These are phyloP conservation scores for Dissophora globulifera DNA, from an alignment of 192 early-diverging fungal species.

Conservation along the genomic window DNA sequence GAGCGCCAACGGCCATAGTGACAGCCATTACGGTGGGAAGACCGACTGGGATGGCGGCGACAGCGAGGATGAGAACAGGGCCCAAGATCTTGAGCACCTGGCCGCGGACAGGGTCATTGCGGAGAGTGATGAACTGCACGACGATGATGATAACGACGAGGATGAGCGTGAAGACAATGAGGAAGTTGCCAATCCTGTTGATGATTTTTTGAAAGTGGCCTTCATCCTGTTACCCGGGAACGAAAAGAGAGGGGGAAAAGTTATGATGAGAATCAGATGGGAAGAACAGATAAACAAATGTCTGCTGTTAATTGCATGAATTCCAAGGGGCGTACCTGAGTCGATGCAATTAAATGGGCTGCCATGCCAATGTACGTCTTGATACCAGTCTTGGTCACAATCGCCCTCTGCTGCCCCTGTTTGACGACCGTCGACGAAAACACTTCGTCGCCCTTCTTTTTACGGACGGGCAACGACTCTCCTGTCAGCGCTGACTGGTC, in stretches of 20 bases:
- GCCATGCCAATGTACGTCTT: slow-evolving; percentile 81
- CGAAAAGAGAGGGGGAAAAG: no score
- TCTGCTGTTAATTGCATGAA: not conserved
- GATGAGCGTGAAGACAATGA: slow-evolving; percentile 68
- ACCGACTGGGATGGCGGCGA: slow-evolving; percentile 85
- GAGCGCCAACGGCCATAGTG: slow-evolving; percentile 86
- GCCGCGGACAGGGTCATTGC: slow-evolving; percentile 57
- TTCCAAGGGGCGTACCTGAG: slow-evolving; percentile 46
- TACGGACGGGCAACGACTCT: slow-evolving; percentile 74
- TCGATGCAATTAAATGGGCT: slow-evolving; percentile 74
- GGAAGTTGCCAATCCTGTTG: slow-evolving; percentile 80
- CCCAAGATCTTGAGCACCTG: slow-evolving; percentile 64
- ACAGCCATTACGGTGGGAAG: slow-evolving; percentile 86
- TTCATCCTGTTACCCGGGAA: slow-evolving; percentile 60
- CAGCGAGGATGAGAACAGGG: slow-evolving; percentile 73
- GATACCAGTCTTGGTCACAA: slow-evolving; percentile 77
- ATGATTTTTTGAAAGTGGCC: slow-evolving; percentile 87
- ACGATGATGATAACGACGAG: slow-evolving; percentile 68
- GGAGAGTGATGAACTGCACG: slow-evolving; percentile 55
- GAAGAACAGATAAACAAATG: no score
- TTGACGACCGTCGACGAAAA: slow-evolving; percentile 79
- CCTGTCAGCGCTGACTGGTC: slow-evolving; percentile 82
- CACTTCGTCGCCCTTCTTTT: slow-evolving; percentile 66
- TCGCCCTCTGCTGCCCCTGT: slow-evolving; percentile 76
- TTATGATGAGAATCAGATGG: no score